Conservation (phyloP, 2,329 filamentous ascomycete species). For the Lasiodiplodia sp. region DNA sequence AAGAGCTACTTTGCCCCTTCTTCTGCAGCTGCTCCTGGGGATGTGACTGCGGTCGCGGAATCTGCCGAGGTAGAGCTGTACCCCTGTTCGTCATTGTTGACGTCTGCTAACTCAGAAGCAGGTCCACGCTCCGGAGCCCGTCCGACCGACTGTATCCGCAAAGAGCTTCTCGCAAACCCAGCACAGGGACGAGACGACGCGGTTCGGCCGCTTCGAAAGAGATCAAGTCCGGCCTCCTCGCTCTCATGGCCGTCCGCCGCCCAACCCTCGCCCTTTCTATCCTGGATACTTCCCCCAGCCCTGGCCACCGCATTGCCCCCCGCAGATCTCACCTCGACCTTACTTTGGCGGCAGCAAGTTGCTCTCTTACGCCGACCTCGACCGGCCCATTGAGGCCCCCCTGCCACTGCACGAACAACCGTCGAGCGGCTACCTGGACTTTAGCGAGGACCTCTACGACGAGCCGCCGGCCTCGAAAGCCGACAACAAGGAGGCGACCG, state of each 20-base stretch:
- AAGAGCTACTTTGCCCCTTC: slow-evolving; percentile 6
- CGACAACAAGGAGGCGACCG: neutral
- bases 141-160: neutral
- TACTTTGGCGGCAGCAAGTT: neutral
- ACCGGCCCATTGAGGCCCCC: neutral
- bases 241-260: neutral
- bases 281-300: neutral
- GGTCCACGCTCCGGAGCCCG: neutral
- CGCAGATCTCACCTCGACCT: neutral
- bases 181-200: neutral
- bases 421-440: neutral
- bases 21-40: neutral
- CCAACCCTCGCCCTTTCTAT: neutral
- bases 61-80: neutral
- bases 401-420: neutral
- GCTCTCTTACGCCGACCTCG: slow-evolving; percentile 6
- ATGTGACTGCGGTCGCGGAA: neutral
- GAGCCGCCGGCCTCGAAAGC: neutral
- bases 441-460: slow-evolving; percentile 14
- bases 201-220: slow-evolving; percentile 6
- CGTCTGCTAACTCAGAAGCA: neutral
- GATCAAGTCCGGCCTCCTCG: neutral
- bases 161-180: neutral
- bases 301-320: neutral
- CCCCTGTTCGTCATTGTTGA: neutral